Evolutionary conservation across 768 basidiomycete species (phyloP), one percentile per base, ranked within the genome.

Genomic region (Collybia nuda): DNA sequence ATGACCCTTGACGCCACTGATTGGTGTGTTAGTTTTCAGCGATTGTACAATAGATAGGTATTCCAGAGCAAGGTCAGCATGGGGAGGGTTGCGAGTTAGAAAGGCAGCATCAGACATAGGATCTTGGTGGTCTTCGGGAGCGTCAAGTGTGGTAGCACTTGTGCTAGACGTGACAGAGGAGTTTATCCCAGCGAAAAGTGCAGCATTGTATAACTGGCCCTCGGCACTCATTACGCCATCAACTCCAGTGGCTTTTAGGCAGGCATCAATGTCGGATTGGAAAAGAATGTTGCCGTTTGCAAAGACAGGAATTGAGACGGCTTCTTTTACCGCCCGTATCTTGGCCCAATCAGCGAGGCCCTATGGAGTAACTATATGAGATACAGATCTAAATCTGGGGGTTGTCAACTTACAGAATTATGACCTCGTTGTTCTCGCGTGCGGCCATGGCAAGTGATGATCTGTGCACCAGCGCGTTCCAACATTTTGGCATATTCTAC

Each of bases 201-300:
- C 85, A 0, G 91, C 88, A 61, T 99, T 98, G 65, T 97, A 97
- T 0, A 99, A 74, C 55, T 95, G 86, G 0, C 92, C 95, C 70
- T 97, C 97, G 1, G 95, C 97, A 38, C 84, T 86, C 94, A 98
- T 97, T 51, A 98, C 85, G 0, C 84, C 96, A 60, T 97, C 93
- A 5, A 84, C 88, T 12, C 93, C 92, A 0, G 97, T 99, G 43
- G 81, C 80, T 19, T 80, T 78, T 26, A 99, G 70, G 66, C 94
- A 98, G 9, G 74, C 71, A 44, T 78, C 76, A 41, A 98, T 81
- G 67, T 98, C 95, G n/a, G 82, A 77, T 39, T 87, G 80, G 65
- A 86, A 92, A 11, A 98, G 83, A 52, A 98, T 82, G 66, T 98
- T 98, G 23, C 97, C 97, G 66, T 99, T 99, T 0, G 96, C 95